A percentile compares a stretch with the other conserved stretches of the same genome.
phyloP scores from a whole-genome alignment of 1,284 basidiomycete species.

The Boletus mariae region DNA sequence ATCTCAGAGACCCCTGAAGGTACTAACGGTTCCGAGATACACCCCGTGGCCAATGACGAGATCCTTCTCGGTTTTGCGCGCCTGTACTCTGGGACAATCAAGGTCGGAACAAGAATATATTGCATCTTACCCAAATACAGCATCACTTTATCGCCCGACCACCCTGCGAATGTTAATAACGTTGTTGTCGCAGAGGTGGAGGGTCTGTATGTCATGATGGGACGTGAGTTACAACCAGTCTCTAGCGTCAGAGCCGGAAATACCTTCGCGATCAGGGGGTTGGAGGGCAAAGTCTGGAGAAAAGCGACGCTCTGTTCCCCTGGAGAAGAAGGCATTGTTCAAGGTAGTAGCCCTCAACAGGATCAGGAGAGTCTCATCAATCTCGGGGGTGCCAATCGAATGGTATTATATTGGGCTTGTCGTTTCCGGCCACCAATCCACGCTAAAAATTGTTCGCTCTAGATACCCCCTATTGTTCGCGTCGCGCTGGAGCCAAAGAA shows the following conservation, averaged over 20 bases:
- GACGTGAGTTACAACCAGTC: conserved; percentile 85
- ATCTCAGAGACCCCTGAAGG: conserved; percentile 19
- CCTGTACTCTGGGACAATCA: conserved; percentile 87
- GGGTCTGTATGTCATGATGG: conserved; percentile 97
- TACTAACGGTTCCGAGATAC: conserved; percentile 13
- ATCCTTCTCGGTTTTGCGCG: conserved; percentile 88
- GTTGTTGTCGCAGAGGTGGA: conserved; percentile 63
- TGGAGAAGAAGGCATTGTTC: conserved; percentile 40
- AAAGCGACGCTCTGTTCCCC: conserved; percentile 88
- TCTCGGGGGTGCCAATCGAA: conserved; percentile 72
- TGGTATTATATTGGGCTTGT: conserved; percentile 41
- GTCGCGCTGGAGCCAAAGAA: conserved; percentile 89
- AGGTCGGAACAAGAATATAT: conserved; percentile 61
- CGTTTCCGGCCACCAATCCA: neutral
- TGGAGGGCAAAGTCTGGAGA: conserved; percentile 88
- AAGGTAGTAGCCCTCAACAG: conserved; percentile 35
- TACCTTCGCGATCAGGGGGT: conserved; percentile 89
- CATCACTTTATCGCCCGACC: conserved; percentile 56
- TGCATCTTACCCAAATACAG: conserved; percentile 91
- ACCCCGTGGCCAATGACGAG: conserved; percentile 44
- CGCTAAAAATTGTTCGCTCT: conserved; percentile 6
- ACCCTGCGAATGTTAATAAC: conserved; percentile 72
- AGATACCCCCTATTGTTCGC: conserved; percentile 90
- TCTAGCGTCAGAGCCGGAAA: conserved; percentile 89
- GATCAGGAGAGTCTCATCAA: conserved; percentile 69